A percentile compares a stretch with the other conserved stretches of the same genome.
Conservation (phyloP, 441 rosid genomes). For the Eruca vesicaria region DNA sequence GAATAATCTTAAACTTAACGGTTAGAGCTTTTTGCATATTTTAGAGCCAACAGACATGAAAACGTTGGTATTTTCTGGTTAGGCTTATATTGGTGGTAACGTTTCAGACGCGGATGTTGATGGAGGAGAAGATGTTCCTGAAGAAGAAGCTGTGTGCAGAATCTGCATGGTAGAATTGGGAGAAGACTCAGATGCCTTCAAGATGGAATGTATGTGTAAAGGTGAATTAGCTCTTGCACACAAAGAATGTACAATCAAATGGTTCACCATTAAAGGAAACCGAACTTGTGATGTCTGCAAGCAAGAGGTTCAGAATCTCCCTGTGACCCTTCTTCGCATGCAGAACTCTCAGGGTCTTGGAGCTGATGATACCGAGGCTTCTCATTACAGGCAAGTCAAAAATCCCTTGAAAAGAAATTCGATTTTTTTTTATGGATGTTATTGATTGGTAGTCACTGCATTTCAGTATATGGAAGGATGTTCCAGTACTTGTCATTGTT, state of each 20-base stretch:
- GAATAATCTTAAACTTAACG: slow-evolving; percentile 39
- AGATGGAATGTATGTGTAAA: slow-evolving; percentile 98
- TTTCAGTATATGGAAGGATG: slow-evolving; percentile 92
- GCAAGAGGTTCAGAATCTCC: slow-evolving; percentile 88
- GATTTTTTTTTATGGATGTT: background rate
- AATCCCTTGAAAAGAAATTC: background rate
- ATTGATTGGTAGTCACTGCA: background rate
- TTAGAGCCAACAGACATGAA: background rate
- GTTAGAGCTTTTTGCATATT: slow-evolving; percentile 26
- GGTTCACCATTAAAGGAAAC: slow-evolving; percentile 98
- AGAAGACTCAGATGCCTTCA: slow-evolving; percentile 93
- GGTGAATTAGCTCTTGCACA: slow-evolving; percentile 98
- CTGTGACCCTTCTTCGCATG: slow-evolving; percentile 82
- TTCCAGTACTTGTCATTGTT: slow-evolving; percentile 82
- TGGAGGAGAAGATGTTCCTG: slow-evolving; percentile 83
- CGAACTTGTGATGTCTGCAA: slow-evolving; percentile 94
- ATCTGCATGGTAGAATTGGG: slow-evolving; percentile 84
- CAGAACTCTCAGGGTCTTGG: slow-evolving; percentile 42
- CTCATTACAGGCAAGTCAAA: slow-evolving; percentile 30
- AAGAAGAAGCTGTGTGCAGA: slow-evolving; percentile 97
- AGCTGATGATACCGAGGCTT: background rate
- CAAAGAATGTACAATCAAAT: slow-evolving; percentile 92
- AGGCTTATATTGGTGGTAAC: slow-evolving; percentile 20
- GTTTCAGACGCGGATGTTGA: slow-evolving; percentile 41
- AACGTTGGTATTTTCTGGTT: background rate